phyloP scores from a whole-genome alignment of 305 asterid genomes.

The Fraxinus greggii region DNA sequence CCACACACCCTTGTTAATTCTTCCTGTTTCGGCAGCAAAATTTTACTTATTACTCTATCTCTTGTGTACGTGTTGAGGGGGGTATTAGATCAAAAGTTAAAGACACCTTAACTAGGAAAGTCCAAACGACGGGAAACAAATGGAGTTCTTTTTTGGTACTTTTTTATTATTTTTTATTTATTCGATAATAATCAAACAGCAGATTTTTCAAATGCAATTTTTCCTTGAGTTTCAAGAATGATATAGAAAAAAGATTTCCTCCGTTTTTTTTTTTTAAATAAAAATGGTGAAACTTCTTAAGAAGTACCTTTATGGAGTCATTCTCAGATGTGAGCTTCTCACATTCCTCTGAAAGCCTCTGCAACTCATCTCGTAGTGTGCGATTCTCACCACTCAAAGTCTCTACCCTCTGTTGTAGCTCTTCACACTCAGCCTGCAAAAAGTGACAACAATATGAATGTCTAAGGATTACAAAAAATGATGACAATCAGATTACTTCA shows the following conservation, averaged over 20 bases:
- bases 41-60: not conserved
- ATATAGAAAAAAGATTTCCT: not conserved
- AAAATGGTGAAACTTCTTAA: not conserved
- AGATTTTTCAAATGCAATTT: not conserved
- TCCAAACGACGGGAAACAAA: not conserved
- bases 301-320: constrained; percentile 62
- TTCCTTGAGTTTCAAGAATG: not conserved
- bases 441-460: not conserved
- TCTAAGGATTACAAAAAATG: not conserved
- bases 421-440: constrained; percentile 94
- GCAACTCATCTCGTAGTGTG: constrained; percentile 67
- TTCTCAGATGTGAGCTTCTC: constrained; percentile 80
- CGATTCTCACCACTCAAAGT: constrained; percentile 62
- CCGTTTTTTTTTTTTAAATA: not conserved
- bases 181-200: not conserved
- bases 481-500: not conserved
- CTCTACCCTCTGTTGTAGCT: constrained; percentile 81
- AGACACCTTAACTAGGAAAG: not conserved
- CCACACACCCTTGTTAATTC: constrained; percentile 63
- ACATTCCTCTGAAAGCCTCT: constrained; percentile 82
- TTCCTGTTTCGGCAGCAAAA: constrained; percentile 53
- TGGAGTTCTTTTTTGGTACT: not conserved
- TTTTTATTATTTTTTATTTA: not conserved
- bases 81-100: not conserved
- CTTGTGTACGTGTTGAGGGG: not conserved